Evolutionary conservation across 768 basidiomycete genomes (phyloP).

Genomic region (Suillus lakei): DNA sequence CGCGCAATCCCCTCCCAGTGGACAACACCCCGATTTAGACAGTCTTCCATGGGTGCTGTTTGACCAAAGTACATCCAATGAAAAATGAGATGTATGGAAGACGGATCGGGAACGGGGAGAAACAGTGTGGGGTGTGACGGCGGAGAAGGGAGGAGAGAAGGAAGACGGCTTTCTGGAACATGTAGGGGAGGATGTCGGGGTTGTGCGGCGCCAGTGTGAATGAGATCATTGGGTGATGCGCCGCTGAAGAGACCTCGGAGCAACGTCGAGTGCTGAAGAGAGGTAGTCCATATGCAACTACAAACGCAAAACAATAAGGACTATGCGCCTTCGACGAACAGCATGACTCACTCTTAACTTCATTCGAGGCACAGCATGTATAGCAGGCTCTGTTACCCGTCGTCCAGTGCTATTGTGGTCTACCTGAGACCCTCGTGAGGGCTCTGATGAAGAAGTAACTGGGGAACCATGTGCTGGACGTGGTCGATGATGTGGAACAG

Average conservation of each 20-base stretch:
- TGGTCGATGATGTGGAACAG: slow-evolving; percentile 44
- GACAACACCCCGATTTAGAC: slow-evolving; percentile 64
- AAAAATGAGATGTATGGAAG: slow-evolving; percentile 71
- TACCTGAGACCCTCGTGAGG: slow-evolving; percentile 35
- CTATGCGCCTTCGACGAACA: background rate
- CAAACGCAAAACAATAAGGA: slow-evolving; percentile 13
- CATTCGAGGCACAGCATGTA: slow-evolving; percentile 58
- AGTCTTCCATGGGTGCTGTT: slow-evolving; percentile 65
- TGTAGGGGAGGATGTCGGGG: slow-evolving; percentile 31
- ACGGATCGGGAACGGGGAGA: slow-evolving; percentile 76
- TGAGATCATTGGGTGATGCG: slow-evolving; percentile 62
- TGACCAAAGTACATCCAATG: slow-evolving; percentile 87
- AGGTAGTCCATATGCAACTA: slow-evolving; percentile 85
- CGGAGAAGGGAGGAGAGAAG: slow-evolving; percentile 65
- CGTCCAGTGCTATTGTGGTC: slow-evolving; percentile 53
- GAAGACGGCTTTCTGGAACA: slow-evolving; percentile 57
- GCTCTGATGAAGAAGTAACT: slow-evolving; percentile 12
- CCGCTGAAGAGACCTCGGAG: slow-evolving; percentile 75
- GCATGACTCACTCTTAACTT: slow-evolving; percentile 58
- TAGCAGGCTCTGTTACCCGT: slow-evolving; percentile 55
- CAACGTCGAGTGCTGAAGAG: slow-evolving; percentile 78
- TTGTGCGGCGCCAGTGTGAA: slow-evolving; percentile 38
- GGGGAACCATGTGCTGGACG: slow-evolving; percentile 4
- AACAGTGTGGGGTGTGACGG: slow-evolving; percentile 70
- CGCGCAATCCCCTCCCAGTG: slow-evolving; percentile 88